Evolutionary conservation across 2,329 filamentous ascomycete genomes (phyloP), one percentile per base, ranked within the genome.

Genomic region (Chaetothyriales sp.): DNA sequence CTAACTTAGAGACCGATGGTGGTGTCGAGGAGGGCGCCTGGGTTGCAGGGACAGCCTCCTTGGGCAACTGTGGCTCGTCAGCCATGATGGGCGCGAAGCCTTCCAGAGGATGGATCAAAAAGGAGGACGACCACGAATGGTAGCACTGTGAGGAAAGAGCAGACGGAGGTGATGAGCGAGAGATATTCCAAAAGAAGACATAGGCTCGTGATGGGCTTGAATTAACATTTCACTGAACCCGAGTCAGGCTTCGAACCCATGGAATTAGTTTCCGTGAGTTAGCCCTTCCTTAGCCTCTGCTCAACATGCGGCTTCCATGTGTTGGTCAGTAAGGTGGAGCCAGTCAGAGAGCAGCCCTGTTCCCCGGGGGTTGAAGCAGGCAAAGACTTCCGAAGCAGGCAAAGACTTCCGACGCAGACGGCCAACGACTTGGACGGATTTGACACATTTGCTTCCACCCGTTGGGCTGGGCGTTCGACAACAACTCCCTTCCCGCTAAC

Each of bases 1-100:
- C 56, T 58, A 33, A n/a, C n/a, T n/a, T n/a, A n/a, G 56, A 58
- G 52, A 56, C 18, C 9, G 56, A 58, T 5, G 53, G 49, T 7
- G 50, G 49, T 29, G 29, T 22, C 18, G 56, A 54, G 13, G 48
- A 18, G 20, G 51, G 18, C 3, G 9, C 29, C 29, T 37, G 29
- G 13, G 8, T 37, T 37, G 29, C 13, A 37, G 29, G 8, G 29
- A 5, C 29, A 37, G 29, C 8, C 29, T 37, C 29, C 29, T 37
- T 37, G 4, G 29, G 29, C 29, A 13, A 37, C 29, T 37, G 9
- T 10, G 13, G 13, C 29, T 37, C 29, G 29, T 37, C 29, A 37
- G 29, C 29, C 29, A 37, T 37, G 29, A 37, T 37, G 8, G 29
- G 29, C 8, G 29, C 8, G 13, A 13, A 10, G 13, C 13, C 13